A percentile compares a stretch with the other conserved stretches of the same genome.
These are phyloP conservation scores for Aspergillus diversus DNA, from an alignment of 495 filamentous ascomycete genomes.

Conservation along the genomic window DNA sequence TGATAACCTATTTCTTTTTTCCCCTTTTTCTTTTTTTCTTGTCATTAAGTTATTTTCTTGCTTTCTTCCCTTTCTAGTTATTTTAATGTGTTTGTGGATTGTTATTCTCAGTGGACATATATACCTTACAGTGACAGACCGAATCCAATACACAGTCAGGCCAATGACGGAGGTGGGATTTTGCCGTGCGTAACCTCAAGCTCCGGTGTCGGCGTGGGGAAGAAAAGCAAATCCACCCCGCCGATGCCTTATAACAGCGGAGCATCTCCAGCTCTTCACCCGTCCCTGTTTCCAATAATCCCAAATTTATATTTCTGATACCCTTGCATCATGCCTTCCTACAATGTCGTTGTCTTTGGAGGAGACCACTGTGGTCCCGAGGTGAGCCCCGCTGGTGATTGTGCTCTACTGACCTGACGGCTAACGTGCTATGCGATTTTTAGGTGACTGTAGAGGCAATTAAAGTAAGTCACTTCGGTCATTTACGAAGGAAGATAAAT, in stretches of 20 bases:
- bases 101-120: constrained; percentile 12
- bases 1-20: constrained; percentile 23
- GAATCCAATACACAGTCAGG: not conserved
- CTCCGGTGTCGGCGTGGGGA: constrained; percentile 38
- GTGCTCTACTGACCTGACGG: constrained; percentile 9
- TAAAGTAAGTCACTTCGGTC: constrained; percentile 62
- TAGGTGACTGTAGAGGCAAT: constrained; percentile 73
- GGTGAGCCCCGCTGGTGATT: constrained; percentile 51
- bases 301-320: constrained; percentile 13
- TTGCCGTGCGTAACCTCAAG: constrained; percentile 13
- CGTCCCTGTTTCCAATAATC: constrained; percentile 18
- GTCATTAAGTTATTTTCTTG: constrained; percentile 20
- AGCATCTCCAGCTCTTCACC: constrained; percentile 25
- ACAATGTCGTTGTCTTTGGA: constrained; percentile 69
- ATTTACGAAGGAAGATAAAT: constrained; percentile 10
- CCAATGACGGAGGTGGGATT: constrained; percentile 16
- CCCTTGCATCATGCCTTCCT: constrained; percentile 47
- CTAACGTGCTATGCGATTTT: constrained; percentile 22
- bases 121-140: constrained; percentile 6
- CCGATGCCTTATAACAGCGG: constrained; percentile 25
- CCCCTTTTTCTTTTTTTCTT: constrained; percentile 15
- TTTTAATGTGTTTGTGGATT: constrained; percentile 37
- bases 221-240: constrained; percentile 19
- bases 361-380: constrained; percentile 97
- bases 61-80: constrained; percentile 16